Evolutionary conservation across 192 early-diverging fungal genomes (phyloP), one percentile per base, ranked within the genome.

Genomic region (Backusella psychrophila): DNA sequence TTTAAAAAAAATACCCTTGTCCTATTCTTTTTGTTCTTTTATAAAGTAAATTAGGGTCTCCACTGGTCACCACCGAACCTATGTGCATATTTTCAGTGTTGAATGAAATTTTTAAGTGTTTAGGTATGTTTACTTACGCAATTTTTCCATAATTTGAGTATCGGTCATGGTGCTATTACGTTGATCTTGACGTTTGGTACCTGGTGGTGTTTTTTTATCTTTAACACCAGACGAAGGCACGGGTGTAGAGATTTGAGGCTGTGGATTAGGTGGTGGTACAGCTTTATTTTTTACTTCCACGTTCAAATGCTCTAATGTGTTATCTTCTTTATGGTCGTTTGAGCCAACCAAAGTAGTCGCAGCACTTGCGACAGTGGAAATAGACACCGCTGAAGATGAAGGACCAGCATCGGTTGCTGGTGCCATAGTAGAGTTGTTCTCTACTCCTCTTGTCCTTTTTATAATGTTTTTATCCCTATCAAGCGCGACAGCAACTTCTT

Each of bases 1-100:
- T 8, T 66, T 41, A 19, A 23, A 7, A 66, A 53, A 68, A 21
- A 72, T 88, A 93, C 91, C 97, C 97, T 88, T 98, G 97, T 1
- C 98, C 98, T 76, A 99, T 92, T 85, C 97, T 96, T 83, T 96
- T 95, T 82, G 96, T 88, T 82, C 98, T 97, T 76, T 91, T 90
- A 83, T 99, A 99, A 65, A 98, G 82, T 14, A 86, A 71, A 76
- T 91, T 95, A 34, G 98, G 98, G 82, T 99, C 96, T 31, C 94
- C 94, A 52, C 89, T 87, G 46, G 97, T 94, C 23, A 98, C 97
- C 15, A 98, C 94, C 9, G 89, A 88, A 75, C 94, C 88, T 81
- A 95, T 29, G 65, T 26, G 4, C 26, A 41, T 19, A 29, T 63
- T 63, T 63, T 26, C 23, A 29, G 56, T 26, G 59, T 75, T 34